Evolutionary conservation across 345 rosid genomes (phyloP).

Genomic region (Chamaenerion angustifolium): DNA sequence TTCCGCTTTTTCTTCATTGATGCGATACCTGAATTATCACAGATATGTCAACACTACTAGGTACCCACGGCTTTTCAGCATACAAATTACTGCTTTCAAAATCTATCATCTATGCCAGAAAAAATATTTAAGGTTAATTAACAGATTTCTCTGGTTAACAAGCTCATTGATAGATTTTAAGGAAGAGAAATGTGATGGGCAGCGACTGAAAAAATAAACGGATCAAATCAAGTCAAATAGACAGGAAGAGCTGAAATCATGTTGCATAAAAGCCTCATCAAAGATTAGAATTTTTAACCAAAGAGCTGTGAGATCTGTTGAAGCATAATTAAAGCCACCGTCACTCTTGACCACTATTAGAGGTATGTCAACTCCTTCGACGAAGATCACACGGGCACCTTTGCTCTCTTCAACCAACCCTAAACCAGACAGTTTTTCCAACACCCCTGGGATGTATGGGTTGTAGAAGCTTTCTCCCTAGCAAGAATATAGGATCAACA

Average conservation of each 20-base stretch:
- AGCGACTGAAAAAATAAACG: too few relatives aligned
- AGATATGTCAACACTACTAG: too few relatives aligned
- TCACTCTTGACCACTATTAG: conserved; percentile 94
- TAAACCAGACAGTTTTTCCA: conserved; percentile 36
- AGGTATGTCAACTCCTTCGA: conserved; percentile 71
- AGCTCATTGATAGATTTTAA: too few relatives aligned
- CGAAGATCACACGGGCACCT: conserved; percentile 80
- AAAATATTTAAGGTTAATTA: too few relatives aligned
- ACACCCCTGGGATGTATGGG: conserved; percentile 48
- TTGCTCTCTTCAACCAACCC: conserved; percentile 79
- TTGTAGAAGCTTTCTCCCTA: conserved; percentile 99
- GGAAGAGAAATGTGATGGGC: too few relatives aligned
- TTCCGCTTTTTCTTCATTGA: conserved; percentile 85
- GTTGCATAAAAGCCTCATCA: background rate
- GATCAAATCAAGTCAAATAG: too few relatives aligned
- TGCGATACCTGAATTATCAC: conserved; percentile 53
- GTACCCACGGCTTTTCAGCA: too few relatives aligned
- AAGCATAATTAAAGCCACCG: conserved; percentile 92
- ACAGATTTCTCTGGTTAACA: too few relatives aligned
- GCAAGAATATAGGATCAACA: conserved; percentile 10
- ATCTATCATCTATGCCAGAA: too few relatives aligned
- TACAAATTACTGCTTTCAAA: too few relatives aligned
- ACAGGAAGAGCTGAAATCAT: too few relatives aligned
- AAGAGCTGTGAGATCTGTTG: conserved; percentile 87
- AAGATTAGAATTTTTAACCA: conserved; percentile 37